These are phyloP conservation scores for Phytophthora kernoviae DNA, from an alignment of 352 stramenopile species.

Conservation along the genomic window DNA sequence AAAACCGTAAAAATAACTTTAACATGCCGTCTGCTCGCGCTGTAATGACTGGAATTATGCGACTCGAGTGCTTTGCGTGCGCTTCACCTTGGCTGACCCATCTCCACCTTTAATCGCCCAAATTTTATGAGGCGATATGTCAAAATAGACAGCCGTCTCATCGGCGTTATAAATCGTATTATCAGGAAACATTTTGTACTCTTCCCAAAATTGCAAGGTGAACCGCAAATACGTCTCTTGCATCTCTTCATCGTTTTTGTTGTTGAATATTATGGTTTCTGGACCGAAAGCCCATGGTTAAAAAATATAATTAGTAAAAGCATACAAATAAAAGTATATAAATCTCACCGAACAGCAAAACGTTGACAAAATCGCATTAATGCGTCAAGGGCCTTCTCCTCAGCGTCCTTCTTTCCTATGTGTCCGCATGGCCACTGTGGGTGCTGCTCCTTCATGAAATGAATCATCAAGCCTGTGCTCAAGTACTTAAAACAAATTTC, in stretches of 20 bases:
- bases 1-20: not conserved
- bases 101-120: constrained; percentile 1
- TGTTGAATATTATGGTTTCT: not conserved
- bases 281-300: not conserved
- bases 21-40: constrained; percentile 6
- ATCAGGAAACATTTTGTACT: not conserved
- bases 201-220: not conserved
- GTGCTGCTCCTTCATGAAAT: not conserved
- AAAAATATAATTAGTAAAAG: not conserved
- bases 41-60: constrained; percentile 1
- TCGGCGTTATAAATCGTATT: constrained; percentile 14
- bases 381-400: not conserved
- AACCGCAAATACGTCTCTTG: not conserved
- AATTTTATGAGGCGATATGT: not conserved
- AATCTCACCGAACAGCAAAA: not conserved
- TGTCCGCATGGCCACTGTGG: not conserved
- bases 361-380: not conserved
- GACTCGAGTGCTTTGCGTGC: not conserved
- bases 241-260: not conserved
- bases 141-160: constrained; percentile 11
- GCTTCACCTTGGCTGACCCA: not conserved
- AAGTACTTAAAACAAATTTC: not conserved
- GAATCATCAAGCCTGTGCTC: not conserved
- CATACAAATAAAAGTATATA: not conserved
- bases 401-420: not conserved